These are phyloP conservation scores for Cyclotella baltica DNA, from an alignment of 108 stramenopile species.

Conservation along the genomic window DNA sequence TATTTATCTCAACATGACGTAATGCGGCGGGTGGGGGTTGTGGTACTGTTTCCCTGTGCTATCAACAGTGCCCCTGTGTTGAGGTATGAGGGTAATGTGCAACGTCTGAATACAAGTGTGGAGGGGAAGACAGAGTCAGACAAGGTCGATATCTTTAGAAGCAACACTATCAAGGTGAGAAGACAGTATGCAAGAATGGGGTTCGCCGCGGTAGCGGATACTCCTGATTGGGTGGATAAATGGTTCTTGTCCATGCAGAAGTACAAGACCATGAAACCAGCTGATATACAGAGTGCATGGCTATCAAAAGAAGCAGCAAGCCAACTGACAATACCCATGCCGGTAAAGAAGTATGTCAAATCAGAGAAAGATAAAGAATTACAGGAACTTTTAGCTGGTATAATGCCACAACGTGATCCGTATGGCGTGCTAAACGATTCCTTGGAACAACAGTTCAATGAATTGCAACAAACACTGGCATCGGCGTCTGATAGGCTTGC, in stretches of 20 bases:
- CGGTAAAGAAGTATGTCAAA: background rate
- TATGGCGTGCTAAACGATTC: background rate
- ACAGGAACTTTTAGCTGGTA: background rate
- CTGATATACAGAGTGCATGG: conserved; percentile 1
- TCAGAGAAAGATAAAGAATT: background rate
- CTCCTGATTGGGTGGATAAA: conserved; percentile 10
- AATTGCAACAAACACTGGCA: background rate
- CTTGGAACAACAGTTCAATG: background rate
- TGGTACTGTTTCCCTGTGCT: conserved; percentile 12
- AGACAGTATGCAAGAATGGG: conserved; percentile 9
- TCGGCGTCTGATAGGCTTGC: background rate
- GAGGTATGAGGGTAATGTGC: background rate
- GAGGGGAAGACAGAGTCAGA: conserved; percentile 12
- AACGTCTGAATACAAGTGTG: background rate
- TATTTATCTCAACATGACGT: conserved; percentile 9
- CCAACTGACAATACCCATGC: background rate
- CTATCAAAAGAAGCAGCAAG: conserved; percentile 6
- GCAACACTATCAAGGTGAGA: conserved; percentile 13
- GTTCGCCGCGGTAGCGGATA: background rate
- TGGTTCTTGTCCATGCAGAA: conserved; percentile 5
- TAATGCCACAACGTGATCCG: background rate
- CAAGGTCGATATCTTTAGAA: background rate
- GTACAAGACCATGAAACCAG: conserved; percentile 11
- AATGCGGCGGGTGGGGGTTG: background rate
- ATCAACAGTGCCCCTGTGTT: background rate